Evolutionary conservation across 106 monocot species (phyloP).

Genomic region (Allium cepa): DNA sequence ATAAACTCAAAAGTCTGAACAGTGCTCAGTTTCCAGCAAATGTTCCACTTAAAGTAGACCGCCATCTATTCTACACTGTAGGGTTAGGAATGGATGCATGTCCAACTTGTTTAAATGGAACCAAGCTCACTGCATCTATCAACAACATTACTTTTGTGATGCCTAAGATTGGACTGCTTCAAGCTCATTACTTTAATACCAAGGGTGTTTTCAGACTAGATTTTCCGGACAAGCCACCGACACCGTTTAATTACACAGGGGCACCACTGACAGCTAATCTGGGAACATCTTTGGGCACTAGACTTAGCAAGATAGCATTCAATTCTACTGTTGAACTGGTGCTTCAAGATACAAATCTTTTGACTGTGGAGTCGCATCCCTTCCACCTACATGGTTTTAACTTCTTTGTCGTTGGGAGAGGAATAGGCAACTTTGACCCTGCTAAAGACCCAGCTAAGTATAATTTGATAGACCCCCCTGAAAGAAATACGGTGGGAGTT

Average conservation of each 20-base stretch:
- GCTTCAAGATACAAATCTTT: slow-evolving; percentile 20
- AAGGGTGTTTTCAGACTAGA: slow-evolving; percentile 24
- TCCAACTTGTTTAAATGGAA: slow-evolving; percentile 15
- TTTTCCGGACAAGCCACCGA: slow-evolving; percentile 20
- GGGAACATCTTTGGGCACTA: slow-evolving; percentile 7
- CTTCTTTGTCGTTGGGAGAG: slow-evolving; percentile 29
- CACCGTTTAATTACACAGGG: slow-evolving; percentile 20
- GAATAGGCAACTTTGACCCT: slow-evolving; percentile 14
- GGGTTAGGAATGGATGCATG: slow-evolving; percentile 19
- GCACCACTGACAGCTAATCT: slow-evolving; percentile 24
- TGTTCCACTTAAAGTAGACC: slow-evolving; percentile 14
- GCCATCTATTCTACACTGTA: slow-evolving; percentile 18
- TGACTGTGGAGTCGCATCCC: slow-evolving; percentile 17
- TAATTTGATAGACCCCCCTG: slow-evolving; percentile 25
- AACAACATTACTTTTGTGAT: slow-evolving; percentile 28
- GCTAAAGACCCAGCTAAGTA: slow-evolving; percentile 17
- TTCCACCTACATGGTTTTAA: slow-evolving; percentile 26
- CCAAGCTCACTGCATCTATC: slow-evolving; percentile 12
- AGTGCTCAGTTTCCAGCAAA: slow-evolving; percentile 11
- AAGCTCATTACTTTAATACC: slow-evolving; percentile 20
- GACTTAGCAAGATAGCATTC: slow-evolving; percentile 17
- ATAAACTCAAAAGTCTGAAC: slow-evolving; percentile 18
- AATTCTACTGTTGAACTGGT: slow-evolving; percentile 19
- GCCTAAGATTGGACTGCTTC: slow-evolving; percentile 17
- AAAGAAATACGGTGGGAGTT: slow-evolving; percentile 25